Conservation (phyloP, 345 rosid genomes). For the Odontarrhena argentea region DNA sequence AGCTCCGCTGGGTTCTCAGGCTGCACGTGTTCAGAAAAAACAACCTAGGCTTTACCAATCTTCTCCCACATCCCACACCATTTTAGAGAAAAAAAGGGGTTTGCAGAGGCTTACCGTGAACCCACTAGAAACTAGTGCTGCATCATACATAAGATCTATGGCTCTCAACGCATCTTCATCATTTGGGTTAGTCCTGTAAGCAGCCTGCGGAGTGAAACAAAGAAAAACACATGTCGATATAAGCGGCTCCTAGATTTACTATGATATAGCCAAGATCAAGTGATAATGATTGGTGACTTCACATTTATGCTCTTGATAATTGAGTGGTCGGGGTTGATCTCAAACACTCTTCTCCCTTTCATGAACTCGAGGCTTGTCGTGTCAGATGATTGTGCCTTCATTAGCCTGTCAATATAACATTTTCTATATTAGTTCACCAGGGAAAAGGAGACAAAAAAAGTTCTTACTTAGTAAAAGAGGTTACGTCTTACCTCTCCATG, state of each 20-base stretch:
- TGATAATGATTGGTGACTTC: constrained; percentile 25
- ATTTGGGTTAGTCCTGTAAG: constrained; percentile 64
- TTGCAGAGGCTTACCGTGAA: constrained; percentile 67
- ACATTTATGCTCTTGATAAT: constrained; percentile 75
- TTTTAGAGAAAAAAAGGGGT: not conserved
- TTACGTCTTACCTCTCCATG: constrained; percentile 79
- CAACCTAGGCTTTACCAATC: constrained; percentile 6
- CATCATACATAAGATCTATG: constrained; percentile 82
- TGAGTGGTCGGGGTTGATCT: constrained; percentile 90
- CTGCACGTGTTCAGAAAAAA: constrained; percentile 43
- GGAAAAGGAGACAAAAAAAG: not conserved
- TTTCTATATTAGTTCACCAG: constrained; percentile 14
- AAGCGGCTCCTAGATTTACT: not conserved
- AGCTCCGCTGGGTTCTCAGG: constrained; percentile 95
- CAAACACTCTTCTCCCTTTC: constrained; percentile 96
- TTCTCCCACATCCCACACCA: not conserved
- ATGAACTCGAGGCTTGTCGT: constrained; percentile 81
- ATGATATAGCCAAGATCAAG: constrained; percentile 11
- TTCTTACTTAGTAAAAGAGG: not conserved
- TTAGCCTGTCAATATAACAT: constrained; percentile 55
- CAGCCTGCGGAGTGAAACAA: constrained; percentile 54
- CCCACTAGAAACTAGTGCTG: constrained; percentile 94
- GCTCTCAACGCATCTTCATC: constrained; percentile 84
- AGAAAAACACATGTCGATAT: not conserved
- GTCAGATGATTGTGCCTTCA: constrained; percentile 90